phyloP scores from a whole-genome alignment of 164 flowering plant species.

The Nelumbo lutea region DNA sequence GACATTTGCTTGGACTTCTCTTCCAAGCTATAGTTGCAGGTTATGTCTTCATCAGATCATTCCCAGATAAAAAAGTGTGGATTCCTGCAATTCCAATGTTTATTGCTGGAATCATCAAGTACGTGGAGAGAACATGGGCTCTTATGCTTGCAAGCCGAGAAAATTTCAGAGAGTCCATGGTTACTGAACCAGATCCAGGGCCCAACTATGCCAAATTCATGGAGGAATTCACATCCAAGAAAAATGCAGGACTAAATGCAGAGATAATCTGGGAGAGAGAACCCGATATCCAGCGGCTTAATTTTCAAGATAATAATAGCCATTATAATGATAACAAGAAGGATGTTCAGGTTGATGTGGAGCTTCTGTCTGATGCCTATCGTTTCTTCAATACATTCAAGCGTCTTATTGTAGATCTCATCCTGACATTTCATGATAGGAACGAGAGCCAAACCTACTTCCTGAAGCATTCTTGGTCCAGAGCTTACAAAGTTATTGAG shows the following conservation, averaged over 20 bases:
- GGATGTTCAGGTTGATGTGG: background rate
- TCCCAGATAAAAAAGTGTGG: background rate
- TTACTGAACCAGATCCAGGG: slow-evolving; percentile 20
- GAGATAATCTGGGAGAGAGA: background rate
- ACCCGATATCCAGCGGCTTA: background rate
- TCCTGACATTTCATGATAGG: slow-evolving; percentile 4
- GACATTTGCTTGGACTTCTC: background rate
- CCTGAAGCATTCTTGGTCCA: background rate
- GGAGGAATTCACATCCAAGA: slow-evolving; percentile 12
- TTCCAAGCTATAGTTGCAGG: background rate
- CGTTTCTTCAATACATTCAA: slow-evolving; percentile 14
- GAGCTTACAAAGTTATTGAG: slow-evolving; percentile 1
- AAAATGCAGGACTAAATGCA: slow-evolving; percentile 4
- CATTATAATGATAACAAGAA: background rate
- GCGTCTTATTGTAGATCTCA: slow-evolving; percentile 14
- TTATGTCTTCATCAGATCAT: background rate
- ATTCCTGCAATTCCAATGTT: slow-evolving; percentile 11
- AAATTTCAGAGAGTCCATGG: slow-evolving; percentile 15
- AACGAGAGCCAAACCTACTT: background rate
- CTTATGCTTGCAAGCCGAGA: slow-evolving; percentile 20
- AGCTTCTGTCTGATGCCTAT: background rate
- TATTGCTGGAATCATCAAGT: slow-evolving; percentile 23
- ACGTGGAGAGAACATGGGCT: slow-evolving; percentile 21
- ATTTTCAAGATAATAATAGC: background rate
- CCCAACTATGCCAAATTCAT: slow-evolving; percentile 28